Evolutionary conservation across 371 early-diverging fungal genomes (phyloP).

Genomic region (Zychaea mexicana): DNA sequence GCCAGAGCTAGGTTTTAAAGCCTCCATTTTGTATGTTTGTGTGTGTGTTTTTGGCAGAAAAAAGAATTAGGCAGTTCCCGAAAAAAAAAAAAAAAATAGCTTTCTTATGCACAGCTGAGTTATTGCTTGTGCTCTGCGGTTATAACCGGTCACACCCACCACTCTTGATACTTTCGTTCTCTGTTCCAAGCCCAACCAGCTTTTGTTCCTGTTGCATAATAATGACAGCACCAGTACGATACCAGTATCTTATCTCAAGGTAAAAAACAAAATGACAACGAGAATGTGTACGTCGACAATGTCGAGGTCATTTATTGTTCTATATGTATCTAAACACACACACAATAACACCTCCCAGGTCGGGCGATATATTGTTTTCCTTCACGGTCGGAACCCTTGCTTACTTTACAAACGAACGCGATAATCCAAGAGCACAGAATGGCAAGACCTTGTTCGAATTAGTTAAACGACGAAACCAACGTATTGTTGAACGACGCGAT

Average conservation of each 20-base stretch:
- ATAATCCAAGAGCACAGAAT: constrained; percentile 49
- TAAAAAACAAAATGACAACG: constrained; percentile 7
- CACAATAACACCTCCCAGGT: constrained; percentile 17
- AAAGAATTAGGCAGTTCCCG: background rate
- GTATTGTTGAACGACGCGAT: constrained; percentile 38
- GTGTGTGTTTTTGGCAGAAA: background rate
- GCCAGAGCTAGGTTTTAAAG: constrained; percentile 10
- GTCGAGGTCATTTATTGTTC: background rate
- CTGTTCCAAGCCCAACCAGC: background rate
- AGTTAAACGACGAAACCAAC: constrained; percentile 30
- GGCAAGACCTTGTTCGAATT: constrained; percentile 47
- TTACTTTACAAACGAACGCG: constrained; percentile 52
- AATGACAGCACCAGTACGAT: constrained; percentile 40
- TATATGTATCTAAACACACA: background rate
- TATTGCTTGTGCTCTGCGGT: background rate
- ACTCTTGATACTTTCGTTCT: no score
- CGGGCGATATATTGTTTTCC: constrained; percentile 49
- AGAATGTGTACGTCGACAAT: no score
- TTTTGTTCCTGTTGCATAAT: background rate
- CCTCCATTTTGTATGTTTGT: background rate
- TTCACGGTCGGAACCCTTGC: constrained; percentile 52
- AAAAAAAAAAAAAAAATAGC: constrained; percentile 3
- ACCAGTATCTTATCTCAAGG: constrained; percentile 50
- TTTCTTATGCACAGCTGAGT: background rate
- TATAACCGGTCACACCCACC: background rate